Conservation (phyloP, 495 filamentous ascomycete species). For the Penicillium steckii region DNA sequence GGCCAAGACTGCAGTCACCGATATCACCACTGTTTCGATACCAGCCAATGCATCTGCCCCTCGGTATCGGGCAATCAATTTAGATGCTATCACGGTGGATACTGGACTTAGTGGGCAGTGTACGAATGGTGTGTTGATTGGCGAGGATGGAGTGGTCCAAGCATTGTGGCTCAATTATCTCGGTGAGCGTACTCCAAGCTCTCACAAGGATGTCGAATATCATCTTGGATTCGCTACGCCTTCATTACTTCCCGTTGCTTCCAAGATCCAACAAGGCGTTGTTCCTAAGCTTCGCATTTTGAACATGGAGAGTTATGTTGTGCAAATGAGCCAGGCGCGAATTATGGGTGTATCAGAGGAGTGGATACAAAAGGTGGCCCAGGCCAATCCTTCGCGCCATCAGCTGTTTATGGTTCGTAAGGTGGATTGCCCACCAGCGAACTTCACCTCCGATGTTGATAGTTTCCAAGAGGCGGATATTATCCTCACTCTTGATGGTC, state of each 20-base stretch:
- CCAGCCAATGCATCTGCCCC: constrained; percentile 88
- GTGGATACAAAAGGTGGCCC: constrained; percentile 87
- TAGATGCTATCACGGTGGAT: constrained; percentile 97
- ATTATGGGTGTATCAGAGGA: constrained; percentile 97
- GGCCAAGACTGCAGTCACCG: constrained; percentile 90
- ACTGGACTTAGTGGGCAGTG: constrained; percentile 87
- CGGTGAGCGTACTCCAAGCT: constrained; percentile 76
- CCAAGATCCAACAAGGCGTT: constrained; percentile 76
- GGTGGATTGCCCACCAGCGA: constrained; percentile 66
- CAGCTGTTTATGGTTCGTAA: constrained; percentile 99
- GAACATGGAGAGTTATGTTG: constrained; percentile 88
- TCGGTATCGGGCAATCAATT: constrained; percentile 92
- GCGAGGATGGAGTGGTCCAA: constrained; percentile 87
- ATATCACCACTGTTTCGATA: constrained; percentile 96
- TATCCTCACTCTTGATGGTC: constrained; percentile 84
- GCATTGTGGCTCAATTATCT: constrained; percentile 96
- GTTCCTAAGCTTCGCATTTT: constrained; percentile 83
- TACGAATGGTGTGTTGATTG: constrained; percentile 88
- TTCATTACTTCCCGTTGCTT: constrained; percentile 77
- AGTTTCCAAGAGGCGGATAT: constrained; percentile 85
- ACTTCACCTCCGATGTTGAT: constrained; percentile 32
- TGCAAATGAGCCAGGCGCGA: constrained; percentile 96
- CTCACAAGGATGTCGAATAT: constrained; percentile 91
- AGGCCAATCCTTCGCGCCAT: constrained; percentile 84
- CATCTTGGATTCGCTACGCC: constrained; percentile 92